A percentile compares a stretch with the other conserved stretches of the same genome.
These are phyloP conservation scores for Pleoardoris graminearum DNA, from an alignment of 2,329 filamentous ascomycete genomes.

Conservation along the genomic window DNA sequence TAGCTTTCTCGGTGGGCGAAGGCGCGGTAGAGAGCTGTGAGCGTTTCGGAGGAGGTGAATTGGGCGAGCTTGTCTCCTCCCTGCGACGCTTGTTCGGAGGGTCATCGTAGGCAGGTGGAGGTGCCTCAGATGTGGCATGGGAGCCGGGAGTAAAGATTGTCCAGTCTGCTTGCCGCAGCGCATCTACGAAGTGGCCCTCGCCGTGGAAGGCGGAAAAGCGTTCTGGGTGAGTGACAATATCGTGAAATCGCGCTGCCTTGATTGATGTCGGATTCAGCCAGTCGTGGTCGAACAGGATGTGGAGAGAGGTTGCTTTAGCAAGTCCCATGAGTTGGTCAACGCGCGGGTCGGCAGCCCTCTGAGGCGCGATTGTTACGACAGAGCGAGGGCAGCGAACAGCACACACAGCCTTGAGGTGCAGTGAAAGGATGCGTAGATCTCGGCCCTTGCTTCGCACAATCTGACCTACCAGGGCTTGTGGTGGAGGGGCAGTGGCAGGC, in stretches of 20 bases:
- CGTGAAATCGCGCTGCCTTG: neutral
- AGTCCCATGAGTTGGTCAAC: neutral
- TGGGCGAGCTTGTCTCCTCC: neutral
- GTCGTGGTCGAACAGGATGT: neutral
- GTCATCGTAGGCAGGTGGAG: neutral
- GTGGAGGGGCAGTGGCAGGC: neutral
- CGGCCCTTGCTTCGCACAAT: neutral
- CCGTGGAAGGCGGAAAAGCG: neutral
- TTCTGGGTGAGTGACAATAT: neutral
- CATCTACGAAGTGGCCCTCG: neutral
- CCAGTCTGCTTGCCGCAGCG: neutral
- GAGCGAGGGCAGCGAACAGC: neutral
- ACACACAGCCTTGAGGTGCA: neutral
- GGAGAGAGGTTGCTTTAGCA: neutral
- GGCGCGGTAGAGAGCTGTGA: neutral
- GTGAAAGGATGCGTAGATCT: neutral
- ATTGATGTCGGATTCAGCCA: neutral
- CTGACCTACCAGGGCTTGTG: neutral
- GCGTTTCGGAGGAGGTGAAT: neutral
- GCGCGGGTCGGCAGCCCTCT: neutral
- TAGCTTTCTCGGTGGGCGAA: neutral
- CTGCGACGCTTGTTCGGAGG: neutral
- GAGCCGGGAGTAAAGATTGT: neutral
- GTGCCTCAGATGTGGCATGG: neutral
- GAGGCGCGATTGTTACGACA: neutral